Evolutionary conservation across 1,284 basidiomycete species (phyloP).

Genomic region (Crocinoboletus sp.): DNA sequence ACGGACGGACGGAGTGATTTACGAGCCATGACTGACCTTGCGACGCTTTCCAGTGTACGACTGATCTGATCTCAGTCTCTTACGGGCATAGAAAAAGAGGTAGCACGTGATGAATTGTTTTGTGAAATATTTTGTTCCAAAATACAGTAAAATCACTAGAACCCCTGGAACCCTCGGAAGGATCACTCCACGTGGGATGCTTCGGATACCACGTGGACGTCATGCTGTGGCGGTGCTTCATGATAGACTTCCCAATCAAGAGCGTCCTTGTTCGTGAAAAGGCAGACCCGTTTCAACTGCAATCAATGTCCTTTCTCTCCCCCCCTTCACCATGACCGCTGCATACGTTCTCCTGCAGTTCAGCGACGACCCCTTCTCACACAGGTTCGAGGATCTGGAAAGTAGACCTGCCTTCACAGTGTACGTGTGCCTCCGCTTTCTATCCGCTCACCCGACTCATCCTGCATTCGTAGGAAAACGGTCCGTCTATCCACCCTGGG

Average conservation of each 20-base stretch:
- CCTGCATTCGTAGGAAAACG: conserved; percentile 11
- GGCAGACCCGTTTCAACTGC: conserved; percentile 14
- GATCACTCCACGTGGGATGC: conserved; percentile 27
- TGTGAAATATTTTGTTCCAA: conserved; percentile 10
- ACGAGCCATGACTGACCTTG: conserved; percentile 13
- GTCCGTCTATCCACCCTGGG: conserved; percentile 2
- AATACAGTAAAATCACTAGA: conserved; percentile 7
- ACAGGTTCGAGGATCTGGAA: conserved; percentile 58
- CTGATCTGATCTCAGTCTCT: too few species aligned
- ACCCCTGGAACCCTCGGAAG: conserved; percentile 7
- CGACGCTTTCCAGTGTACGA: conserved; percentile 44
- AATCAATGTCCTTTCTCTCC: conserved; percentile 12
- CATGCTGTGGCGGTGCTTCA: conserved; percentile 29
- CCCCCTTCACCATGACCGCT: conserved; percentile 33
- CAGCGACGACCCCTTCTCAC: conserved; percentile 55
- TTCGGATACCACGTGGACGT: conserved; percentile 30
- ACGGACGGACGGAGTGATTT: not conserved
- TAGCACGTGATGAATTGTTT: conserved; percentile 2
- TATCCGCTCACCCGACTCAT: conserved; percentile 8
- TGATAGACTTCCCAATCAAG: conserved; percentile 30
- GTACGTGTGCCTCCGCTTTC: conserved; percentile 38
- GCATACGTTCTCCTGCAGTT: conserved; percentile 57
- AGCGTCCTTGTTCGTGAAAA: conserved; percentile 34
- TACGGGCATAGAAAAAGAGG: too few species aligned
- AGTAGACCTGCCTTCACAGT: conserved; percentile 59